phyloP scores from a whole-genome alignment of 2,329 filamentous ascomycete species.

The Fusarium mexicanum region DNA sequence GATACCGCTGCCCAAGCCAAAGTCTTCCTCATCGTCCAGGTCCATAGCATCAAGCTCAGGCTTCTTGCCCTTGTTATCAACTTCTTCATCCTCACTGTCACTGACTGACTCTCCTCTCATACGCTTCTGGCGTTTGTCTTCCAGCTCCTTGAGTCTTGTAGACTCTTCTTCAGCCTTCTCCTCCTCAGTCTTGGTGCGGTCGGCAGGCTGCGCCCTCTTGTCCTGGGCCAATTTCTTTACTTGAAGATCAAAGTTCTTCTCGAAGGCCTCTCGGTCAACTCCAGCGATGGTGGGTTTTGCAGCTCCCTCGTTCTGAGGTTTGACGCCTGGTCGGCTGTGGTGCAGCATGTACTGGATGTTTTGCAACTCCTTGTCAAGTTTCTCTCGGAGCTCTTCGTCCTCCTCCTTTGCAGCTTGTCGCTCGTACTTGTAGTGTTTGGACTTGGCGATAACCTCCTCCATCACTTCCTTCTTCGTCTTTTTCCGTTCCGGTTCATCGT shows the following conservation, averaged over 20 bases:
- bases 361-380: conserved; percentile 84
- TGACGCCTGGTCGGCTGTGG: conserved; percentile 55
- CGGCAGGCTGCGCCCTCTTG: conserved; percentile 83
- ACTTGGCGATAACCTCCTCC: conserved; percentile 97
- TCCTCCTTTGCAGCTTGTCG: conserved; percentile 92
- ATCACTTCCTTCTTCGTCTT: conserved; percentile 98
- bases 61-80: conserved; percentile 51
- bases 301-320: conserved; percentile 40
- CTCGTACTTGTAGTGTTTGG: conserved; percentile 94
- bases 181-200: conserved; percentile 91
- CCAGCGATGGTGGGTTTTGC: conserved; percentile 52
- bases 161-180: conserved; percentile 84
- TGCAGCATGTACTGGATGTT: conserved; percentile 79
- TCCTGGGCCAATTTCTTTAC: conserved; percentile 86
- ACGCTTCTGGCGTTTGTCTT: conserved; percentile 81
- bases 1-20: conserved; percentile 69
- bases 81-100: conserved; percentile 69
- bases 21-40: conserved; percentile 60
- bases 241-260: conserved; percentile 88
- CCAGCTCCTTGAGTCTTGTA: conserved; percentile 78
- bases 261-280: conserved; percentile 74
- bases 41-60: conserved; percentile 50
- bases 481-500: conserved; percentile 78
- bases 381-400: conserved; percentile 85
- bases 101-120: conserved; percentile 86